Base-by-base conservation (phyloP, 2,329 filamentous ascomycete genomes). In the Plectosphaerella plurivora region DNA sequence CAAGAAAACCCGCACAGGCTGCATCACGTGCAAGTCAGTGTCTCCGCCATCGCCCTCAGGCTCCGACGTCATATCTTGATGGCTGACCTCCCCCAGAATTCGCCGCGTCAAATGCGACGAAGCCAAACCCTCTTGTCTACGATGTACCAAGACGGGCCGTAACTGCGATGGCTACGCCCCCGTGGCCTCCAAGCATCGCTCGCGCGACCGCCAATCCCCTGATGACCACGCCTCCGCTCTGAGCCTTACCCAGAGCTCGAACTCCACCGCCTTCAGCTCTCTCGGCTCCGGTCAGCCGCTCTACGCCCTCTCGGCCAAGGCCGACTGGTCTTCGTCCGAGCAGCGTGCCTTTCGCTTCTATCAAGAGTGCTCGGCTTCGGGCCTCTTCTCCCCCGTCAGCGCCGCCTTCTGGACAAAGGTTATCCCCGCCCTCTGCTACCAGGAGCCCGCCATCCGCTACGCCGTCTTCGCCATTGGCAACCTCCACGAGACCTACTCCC, bases 381-480 rank as follows among this genome's bases (percentile, higher is more conserved):
- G 68, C 1, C 63, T 81, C 24, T 56, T 55, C n/a, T 51, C 4
- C 70, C 70, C 71, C 54, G 70, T 76, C 41, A 20, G n/a, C 8
- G 18, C 63, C 12, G 61, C 61, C 22, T 74, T 78, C 53, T 78
- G 75, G 75, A 63, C 65, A 3, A 65, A 68, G 4, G 60, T 77
- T 9, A 71, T 79, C 0, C 70, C 76, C n/a, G 74, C 74, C 57
- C 64, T 77, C 35, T 73, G 73, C 24, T 63, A 72, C 18, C 64
- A 65, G 1, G 72, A 79, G 49, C 72, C 75, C 0, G 70, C 73
- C 5, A 71, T 79, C 25, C 70, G 71, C 3, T 77, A 81, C 57
- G 74, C 77, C n/a, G 65, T 79, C 10, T 68, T 78, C 5, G 75
- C 77, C 44, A 68, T 81, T 9, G 75, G 76, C 52, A 70, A 70